phyloP scores from a whole-genome alignment of 345 rosid genomes.

The Linum usitatissimum region DNA sequence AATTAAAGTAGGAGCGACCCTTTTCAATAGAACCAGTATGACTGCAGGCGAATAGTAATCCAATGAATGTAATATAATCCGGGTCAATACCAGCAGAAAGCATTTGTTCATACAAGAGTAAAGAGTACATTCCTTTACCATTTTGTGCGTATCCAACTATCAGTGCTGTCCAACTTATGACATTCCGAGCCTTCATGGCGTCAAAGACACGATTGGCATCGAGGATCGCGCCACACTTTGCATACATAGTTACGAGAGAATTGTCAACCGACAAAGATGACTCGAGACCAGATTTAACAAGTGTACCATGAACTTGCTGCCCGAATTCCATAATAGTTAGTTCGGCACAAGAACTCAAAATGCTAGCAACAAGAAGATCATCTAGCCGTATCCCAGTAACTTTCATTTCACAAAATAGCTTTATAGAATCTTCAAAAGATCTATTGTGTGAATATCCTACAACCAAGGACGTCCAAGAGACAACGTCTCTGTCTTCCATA shows the following conservation, averaged over 20 bases:
- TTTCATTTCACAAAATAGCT: slow-evolving; percentile 55
- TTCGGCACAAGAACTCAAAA: slow-evolving; percentile 67
- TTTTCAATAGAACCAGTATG: slow-evolving; percentile 63
- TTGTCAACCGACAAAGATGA: slow-evolving; percentile 61
- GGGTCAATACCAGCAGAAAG: slow-evolving; percentile 49
- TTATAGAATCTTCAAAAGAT: slow-evolving; percentile 50
- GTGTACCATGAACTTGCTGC: slow-evolving; percentile 61
- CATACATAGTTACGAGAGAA: slow-evolving; percentile 74
- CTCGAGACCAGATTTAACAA: slow-evolving; percentile 41
- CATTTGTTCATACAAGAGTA: slow-evolving; percentile 51
- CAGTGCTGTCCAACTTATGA: slow-evolving; percentile 79
- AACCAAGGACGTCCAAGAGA: slow-evolving; percentile 89
- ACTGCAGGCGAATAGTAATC: slow-evolving; percentile 85
- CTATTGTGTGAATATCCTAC: slow-evolving; percentile 63
- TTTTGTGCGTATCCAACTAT: slow-evolving; percentile 85
- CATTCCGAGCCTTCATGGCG: slow-evolving; percentile 45
- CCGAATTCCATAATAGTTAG: slow-evolving; percentile 67
- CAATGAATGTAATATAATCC: slow-evolving; percentile 69
- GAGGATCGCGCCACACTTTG: slow-evolving; percentile 65
- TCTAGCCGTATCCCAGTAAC: slow-evolving; percentile 43
- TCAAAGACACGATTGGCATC: slow-evolving; percentile 50
- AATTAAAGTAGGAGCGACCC: slow-evolving; percentile 44
- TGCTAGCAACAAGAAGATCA: slow-evolving; percentile 47
- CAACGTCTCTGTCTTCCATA: slow-evolving; percentile 59
- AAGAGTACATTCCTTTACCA: slow-evolving; percentile 64